phyloP scores from a whole-genome alignment of 2,329 filamentous ascomycete species.

The Xylaria sp. region DNA sequence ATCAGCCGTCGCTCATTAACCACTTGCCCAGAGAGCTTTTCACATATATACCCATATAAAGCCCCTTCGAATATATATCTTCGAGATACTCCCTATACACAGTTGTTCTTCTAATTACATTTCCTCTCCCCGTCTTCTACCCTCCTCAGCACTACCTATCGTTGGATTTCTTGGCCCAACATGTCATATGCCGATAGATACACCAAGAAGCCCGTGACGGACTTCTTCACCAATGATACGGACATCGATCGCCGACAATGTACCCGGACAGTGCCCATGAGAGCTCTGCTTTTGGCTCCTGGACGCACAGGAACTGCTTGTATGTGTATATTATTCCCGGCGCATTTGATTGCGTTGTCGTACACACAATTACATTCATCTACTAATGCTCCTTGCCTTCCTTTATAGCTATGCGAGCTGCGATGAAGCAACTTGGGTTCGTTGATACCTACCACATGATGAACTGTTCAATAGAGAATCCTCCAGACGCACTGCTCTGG shows the following conservation, averaged over 20 bases:
- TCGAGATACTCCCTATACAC: background rate
- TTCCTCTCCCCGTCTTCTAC: background rate
- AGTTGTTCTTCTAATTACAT: background rate
- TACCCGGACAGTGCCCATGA: slow-evolving; percentile 76
- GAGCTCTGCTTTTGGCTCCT: slow-evolving; percentile 75
- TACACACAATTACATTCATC: background rate
- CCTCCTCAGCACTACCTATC: background rate
- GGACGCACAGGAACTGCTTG: slow-evolving; percentile 78
- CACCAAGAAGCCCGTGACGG: slow-evolving; percentile 61
- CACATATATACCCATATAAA: slow-evolving; percentile 19
- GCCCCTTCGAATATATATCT: background rate
- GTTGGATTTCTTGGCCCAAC: slow-evolving; percentile 18
- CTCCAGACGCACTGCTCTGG: slow-evolving; percentile 75
- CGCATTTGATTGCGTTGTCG: background rate
- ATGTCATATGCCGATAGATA: slow-evolving; percentile 50
- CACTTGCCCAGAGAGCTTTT: background rate
- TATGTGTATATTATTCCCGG: slow-evolving; percentile 55
- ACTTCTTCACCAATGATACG: slow-evolving; percentile 73
- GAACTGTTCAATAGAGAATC: slow-evolving; percentile 75
- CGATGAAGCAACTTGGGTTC: slow-evolving; percentile 74
- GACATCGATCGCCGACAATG: slow-evolving; percentile 75
- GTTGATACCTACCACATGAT: slow-evolving; percentile 80
- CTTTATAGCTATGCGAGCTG: slow-evolving; percentile 67
- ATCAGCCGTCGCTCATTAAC: slow-evolving; percentile 28
- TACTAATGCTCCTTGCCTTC: slow-evolving; percentile 17